phyloP scores from a whole-genome alignment of 176 grass and related monocot genomes.

The Chloris gayana region DNA sequence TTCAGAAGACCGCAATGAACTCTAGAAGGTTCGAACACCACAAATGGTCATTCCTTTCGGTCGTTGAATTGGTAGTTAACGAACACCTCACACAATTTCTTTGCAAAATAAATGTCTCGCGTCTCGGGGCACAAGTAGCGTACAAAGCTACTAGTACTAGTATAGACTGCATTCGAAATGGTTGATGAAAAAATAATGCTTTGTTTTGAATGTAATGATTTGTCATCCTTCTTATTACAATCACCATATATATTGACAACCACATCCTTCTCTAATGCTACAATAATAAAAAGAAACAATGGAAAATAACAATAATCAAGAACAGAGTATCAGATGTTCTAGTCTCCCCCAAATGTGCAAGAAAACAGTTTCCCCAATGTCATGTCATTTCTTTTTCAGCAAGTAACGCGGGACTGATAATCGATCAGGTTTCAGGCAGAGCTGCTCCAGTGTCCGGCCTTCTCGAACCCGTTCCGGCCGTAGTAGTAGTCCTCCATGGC shows the following conservation, averaged over 20 bases:
- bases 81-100: background rate
- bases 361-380: no score
- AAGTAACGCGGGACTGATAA: background rate
- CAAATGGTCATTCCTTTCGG: background rate
- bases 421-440: background rate
- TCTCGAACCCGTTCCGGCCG: slow-evolving; percentile 75
- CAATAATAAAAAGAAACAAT: background rate
- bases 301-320: background rate
- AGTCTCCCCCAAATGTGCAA: background rate
- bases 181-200: background rate
- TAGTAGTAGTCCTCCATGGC: slow-evolving; percentile 80
- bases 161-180: background rate
- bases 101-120: background rate
- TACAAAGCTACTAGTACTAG: no score
- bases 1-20: no score
- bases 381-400: background rate
- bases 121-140: background rate
- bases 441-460: slow-evolving; percentile 56
- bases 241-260: no score
- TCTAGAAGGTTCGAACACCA: background rate
- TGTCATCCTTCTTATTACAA: background rate
- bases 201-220: background rate
- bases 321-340: background rate
- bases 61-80: no score
- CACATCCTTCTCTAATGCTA: background rate